These are phyloP conservation scores for Brassica nigra DNA, from an alignment of 345 rosid genomes.

Conservation along the genomic window DNA sequence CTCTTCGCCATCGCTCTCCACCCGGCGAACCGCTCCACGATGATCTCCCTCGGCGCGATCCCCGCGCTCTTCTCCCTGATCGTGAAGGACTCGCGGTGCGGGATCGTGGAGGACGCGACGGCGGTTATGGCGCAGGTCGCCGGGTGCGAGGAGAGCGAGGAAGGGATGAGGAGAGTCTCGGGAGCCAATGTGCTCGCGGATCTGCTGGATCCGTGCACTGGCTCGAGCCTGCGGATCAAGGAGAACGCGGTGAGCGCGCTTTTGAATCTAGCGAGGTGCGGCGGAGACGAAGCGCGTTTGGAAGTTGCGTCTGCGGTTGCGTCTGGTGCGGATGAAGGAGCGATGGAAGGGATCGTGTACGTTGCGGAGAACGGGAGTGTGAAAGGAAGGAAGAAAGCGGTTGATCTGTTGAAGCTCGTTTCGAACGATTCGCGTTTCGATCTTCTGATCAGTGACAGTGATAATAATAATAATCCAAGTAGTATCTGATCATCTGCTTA, in stretches of 20 bases:
- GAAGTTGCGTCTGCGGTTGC: constrained; percentile 53
- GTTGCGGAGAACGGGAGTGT: constrained; percentile 62
- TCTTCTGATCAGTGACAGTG: constrained; percentile 12
- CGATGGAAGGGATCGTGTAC: constrained; percentile 58
- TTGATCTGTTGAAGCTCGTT: constrained; percentile 55
- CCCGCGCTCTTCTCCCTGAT: constrained; percentile 64
- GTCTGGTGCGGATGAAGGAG: constrained; percentile 44
- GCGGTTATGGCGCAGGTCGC: constrained; percentile 92
- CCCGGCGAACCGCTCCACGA: constrained; percentile 62
- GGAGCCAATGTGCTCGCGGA: constrained; percentile 67
- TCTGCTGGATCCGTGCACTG: constrained; percentile 73
- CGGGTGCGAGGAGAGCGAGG: constrained; percentile 85
- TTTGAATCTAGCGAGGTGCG: constrained; percentile 66
- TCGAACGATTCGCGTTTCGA: constrained; percentile 42
- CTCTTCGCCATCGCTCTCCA: constrained; percentile 71
- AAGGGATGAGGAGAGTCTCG: constrained; percentile 56
- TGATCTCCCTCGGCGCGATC: constrained; percentile 70
- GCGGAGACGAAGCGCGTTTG: constrained; percentile 50
- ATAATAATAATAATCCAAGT: background rate
- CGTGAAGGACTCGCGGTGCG: constrained; percentile 72
- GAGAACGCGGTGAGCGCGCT: constrained; percentile 81
- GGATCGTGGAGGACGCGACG: constrained; percentile 88
- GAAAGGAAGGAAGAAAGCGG: constrained; percentile 71
- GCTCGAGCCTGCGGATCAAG: constrained; percentile 60
- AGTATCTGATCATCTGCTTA: background rate